phyloP scores from a whole-genome alignment of 2,329 filamentous ascomycete species.

The Colletotrichum noveboracense region DNA sequence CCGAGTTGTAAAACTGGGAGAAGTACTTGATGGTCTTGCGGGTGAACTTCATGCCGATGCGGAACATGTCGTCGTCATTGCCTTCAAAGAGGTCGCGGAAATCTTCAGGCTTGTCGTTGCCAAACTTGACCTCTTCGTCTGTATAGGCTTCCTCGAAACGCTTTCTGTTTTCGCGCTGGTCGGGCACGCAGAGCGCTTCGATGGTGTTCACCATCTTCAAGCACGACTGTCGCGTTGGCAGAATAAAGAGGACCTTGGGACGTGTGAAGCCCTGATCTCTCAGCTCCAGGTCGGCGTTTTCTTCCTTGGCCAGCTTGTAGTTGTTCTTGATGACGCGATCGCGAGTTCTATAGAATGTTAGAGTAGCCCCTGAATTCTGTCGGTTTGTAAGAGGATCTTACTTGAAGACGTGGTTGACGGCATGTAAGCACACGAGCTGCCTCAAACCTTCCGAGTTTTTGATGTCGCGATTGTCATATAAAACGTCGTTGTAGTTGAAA shows the following conservation, averaged over 20 bases:
- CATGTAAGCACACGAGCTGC: conserved; percentile 79
- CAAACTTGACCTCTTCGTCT: conserved; percentile 70
- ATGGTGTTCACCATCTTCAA: conserved; percentile 80
- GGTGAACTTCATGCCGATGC: conserved; percentile 95
- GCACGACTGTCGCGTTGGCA: conserved; percentile 88
- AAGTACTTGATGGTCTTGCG: conserved; percentile 96
- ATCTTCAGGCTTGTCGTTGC: conserved; percentile 79
- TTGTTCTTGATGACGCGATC: conserved; percentile 95
- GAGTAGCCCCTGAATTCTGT: background rate
- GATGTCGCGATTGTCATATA: conserved; percentile 75
- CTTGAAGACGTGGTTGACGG: conserved; percentile 92
- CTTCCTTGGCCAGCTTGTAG: conserved; percentile 72
- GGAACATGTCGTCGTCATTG: conserved; percentile 97
- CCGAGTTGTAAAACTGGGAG: conserved; percentile 93
- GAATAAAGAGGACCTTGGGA: conserved; percentile 88
- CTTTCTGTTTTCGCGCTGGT: conserved; percentile 94
- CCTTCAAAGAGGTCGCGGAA: conserved; percentile 90
- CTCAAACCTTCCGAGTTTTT: conserved; percentile 73
- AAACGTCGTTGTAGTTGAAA: conserved; percentile 82
- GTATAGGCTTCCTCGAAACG: conserved; percentile 87
- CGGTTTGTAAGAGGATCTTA: conserved; percentile 37
- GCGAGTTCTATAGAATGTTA: conserved; percentile 64
- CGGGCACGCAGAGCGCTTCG: conserved; percentile 75
- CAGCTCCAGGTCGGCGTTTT: conserved; percentile 72
- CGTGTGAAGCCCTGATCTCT: conserved; percentile 95